Percentiles rank a stretch among this genome's conserved stretches.
Evolutionary conservation across 345 rosid genomes (phyloP).

Genomic region (Euphorbia lathyris): DNA sequence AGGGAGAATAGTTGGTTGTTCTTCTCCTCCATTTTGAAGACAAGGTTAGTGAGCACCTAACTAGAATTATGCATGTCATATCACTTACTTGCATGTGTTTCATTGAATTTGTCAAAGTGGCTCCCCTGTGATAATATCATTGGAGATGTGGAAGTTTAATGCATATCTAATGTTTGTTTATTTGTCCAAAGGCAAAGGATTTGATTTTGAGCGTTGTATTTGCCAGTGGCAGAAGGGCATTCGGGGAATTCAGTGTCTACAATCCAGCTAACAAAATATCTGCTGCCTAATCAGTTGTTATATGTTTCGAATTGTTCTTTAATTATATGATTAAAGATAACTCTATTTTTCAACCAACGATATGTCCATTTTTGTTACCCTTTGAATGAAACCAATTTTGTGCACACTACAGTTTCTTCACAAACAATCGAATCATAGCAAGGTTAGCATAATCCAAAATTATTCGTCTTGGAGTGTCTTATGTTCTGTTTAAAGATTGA

Average conservation of each 20-base stretch:
- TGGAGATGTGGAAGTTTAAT: background rate
- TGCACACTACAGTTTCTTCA: too few species aligned
- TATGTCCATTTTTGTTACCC: too few species aligned
- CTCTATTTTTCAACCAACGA: background rate
- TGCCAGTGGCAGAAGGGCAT: slow-evolving; percentile 85
- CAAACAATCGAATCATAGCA: too few species aligned
- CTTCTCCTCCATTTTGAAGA: background rate
- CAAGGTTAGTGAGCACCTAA: background rate
- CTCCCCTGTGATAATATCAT: background rate
- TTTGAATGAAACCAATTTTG: too few species aligned
- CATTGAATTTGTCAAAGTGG: too few species aligned
- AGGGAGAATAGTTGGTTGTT: background rate
- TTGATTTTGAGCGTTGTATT: slow-evolving; percentile 50
- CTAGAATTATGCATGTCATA: background rate
- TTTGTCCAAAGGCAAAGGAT: slow-evolving; percentile 44
- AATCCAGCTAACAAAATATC: slow-evolving; percentile 51
- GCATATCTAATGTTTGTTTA: slow-evolving; percentile 2
- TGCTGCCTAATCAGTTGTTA: background rate
- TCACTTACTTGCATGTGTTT: background rate
- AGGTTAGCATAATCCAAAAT: too few species aligned
- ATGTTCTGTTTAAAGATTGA: too few species aligned
- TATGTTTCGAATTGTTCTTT: background rate
- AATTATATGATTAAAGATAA: too few species aligned
- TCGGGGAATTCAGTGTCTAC: slow-evolving; percentile 87
- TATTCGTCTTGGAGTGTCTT: too few species aligned